Base-by-base conservation (phyloP, 2,329 filamentous ascomycete species). In the Pseudogymnoascus sp. region DNA sequence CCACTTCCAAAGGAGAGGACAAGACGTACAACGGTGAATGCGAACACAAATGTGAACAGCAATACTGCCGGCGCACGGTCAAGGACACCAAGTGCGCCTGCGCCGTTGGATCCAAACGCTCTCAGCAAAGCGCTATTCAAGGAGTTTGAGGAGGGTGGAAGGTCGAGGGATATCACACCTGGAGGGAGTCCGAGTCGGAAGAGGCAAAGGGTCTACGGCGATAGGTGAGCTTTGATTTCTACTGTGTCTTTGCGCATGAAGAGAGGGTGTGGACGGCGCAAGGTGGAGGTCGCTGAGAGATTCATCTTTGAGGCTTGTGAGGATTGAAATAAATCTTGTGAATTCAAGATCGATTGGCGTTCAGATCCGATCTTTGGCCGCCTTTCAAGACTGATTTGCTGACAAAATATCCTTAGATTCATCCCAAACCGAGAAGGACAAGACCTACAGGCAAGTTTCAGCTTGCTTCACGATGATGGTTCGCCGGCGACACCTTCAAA, bases 371-470 rank as follows among this genome's bases (percentile, higher is more conserved):
- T 60, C 2, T 42, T 28, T 23, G 4, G 10, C 5, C 6, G 14
- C 21, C 34, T 6, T 44, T 59, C 23, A 23, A 59, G 18, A 62
- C 4, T 21, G 11, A 14, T 25, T 42, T 64, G 56, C 71, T 73
- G 61, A 73, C 67, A 42, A 62, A n/a, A 5, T 63, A 7, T 10
- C 60, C 73, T 73, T 18, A 96, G 95, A 71, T 99, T 99, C 74
- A 97, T 99, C 69, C 95, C 95, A 28, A 96, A 95, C 70, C 86
- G 95, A 44, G 89, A 93, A 67, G 95, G 93, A 5, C 92, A 96
- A 75, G 95, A 99, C 75, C 80, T 97, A 23, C 90, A 93, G 74
- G 92, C 93, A 62, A 96, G 92, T 75, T 97, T 95, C 77, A 96
- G 88, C 73, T 79, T 97, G 63, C 81, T 97, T 28, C 90, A 96